Base-by-base conservation (phyloP, 1,139 yeast genomes). In the Zygosaccharomyces sapae region DNA sequence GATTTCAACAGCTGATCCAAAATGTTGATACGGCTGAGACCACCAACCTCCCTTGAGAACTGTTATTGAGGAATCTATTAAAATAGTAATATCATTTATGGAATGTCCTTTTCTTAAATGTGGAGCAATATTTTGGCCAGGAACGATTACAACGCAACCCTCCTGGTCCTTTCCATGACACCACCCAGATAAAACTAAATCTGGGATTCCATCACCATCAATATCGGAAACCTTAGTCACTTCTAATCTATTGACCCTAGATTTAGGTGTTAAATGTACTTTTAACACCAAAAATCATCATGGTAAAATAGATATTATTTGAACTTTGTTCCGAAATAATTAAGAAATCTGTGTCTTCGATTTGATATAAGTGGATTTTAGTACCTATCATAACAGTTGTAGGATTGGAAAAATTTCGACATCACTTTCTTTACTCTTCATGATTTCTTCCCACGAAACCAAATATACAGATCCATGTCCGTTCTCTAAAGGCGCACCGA, bases 401-500 rank as follows among this genome's bases (percentile, higher is more conserved):
- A 2, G 51, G 51, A 10, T 24, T 13, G 8, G 41, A 38, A 19
- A 10, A n/a, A 20, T 13, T 10, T 37, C 41, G 41, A 46, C 13
- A 6, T 18, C 13, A 13, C 18, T n/a, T 12, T 18, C 18, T 24
- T 27, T 25, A 9, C 18, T 19, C 7, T 13, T 33, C 30, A 16
- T 12, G 27, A 36, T 12, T 22, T 58, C 55, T 6, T 49, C 43
- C 44, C 66, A 36, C 0, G 77, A 73, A 2, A 75, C 53, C 5
- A 75, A 55, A 48, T 74, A 75, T 0, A 74, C 68, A 0, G 76
- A 63, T 0, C 79, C 80, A 7, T 48, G 45, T 0, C 42, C 36
- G 4, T 67, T 70, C 47, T 77, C 81, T 48, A 61, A 68, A 2
- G 77, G 77, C 0, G 83, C 73, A 1, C 79, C 72, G 4, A 79